Conservation (phyloP, 805 yeast species). For the Lipomyces mesembrius region DNA sequence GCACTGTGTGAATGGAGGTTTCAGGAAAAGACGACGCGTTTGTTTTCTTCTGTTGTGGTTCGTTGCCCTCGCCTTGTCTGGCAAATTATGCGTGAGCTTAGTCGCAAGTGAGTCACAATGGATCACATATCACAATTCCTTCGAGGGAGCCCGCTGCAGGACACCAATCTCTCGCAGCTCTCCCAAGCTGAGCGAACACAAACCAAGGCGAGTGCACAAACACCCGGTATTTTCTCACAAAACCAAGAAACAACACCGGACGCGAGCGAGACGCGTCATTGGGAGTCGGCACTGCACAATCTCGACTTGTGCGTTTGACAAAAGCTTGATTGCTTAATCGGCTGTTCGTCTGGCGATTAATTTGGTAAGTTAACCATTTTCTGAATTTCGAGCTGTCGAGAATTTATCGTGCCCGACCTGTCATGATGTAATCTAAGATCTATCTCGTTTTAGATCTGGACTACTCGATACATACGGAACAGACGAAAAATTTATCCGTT, state of each 20-base stretch:
- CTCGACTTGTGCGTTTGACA: neutral
- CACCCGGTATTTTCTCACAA: neutral
- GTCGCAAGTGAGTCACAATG: neutral
- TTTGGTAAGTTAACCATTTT: neutral
- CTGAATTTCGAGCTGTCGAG: neutral
- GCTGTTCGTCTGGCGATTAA: neutral
- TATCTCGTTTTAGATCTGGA: neutral
- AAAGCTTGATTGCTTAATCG: neutral
- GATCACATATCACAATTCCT: neutral
- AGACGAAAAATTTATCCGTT: neutral
- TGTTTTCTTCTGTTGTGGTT: neutral
- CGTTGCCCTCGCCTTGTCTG: neutral
- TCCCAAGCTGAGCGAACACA: neutral
- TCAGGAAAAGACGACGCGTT: neutral
- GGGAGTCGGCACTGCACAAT: constrained; percentile 1
- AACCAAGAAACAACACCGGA: neutral
- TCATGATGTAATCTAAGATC: neutral
- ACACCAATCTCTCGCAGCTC: neutral
- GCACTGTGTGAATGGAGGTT: neutral
- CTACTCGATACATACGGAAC: neutral
- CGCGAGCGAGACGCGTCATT: constrained; percentile 3
- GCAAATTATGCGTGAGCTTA: no score
- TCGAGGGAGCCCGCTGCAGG: neutral
- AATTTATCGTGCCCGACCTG: neutral
- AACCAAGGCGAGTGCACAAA: neutral